Evolutionary conservation across 2,329 filamentous ascomycete genomes (phyloP), one percentile per base, ranked within the genome.

Genomic region (Fusarium proliferatum): DNA sequence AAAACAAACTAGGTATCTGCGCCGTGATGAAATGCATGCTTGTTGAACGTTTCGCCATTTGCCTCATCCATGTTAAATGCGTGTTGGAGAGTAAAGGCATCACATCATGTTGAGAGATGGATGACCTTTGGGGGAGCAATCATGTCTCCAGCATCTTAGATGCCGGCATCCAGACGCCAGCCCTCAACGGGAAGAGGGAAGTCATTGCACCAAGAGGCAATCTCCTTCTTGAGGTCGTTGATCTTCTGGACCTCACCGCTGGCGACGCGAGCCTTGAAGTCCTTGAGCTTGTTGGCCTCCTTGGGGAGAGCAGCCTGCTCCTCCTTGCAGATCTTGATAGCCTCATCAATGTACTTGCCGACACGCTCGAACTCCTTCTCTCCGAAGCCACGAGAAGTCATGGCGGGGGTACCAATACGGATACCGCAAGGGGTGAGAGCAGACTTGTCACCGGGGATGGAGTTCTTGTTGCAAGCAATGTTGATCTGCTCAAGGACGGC

Each of bases 391-490:
- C 96, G 93, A 79, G 91, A 95, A 66, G 95, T 97, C 96, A 99
- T 99, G 83, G 96, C 96, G 53, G 96, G 96, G 51, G 95, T 96
- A 81, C 96, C 96, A 79, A 99, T 97, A 78, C 96, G 94, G 84
- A 99, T 92, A 87, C 96, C 96, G 81, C 92, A 94, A 61, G 96
- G 96, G 74, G 94, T 97, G 77, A 99, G 90, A 55, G 96, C 96
- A 67, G 94, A 97, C 89, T 97, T 98, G 89, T 99, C 96, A 73
- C 96, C 96, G 45, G 96, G 96, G 67, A 97, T 96, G 69, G 94
- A 93, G 91, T 99, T 99, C 92, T 99, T 99, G 92, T 99, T 99
- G 90, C 95, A 97, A 72, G 96, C 95, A 84, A 99, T 97, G 88
- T 97, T 97, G 86, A 98, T 96, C 84, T 97, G 93, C 88, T 99